A percentile compares a stretch with the other conserved stretches of the same genome.
phyloP scores from a whole-genome alignment of 2,329 filamentous ascomycete genomes.

The Calcarisporium arbuscula region DNA sequence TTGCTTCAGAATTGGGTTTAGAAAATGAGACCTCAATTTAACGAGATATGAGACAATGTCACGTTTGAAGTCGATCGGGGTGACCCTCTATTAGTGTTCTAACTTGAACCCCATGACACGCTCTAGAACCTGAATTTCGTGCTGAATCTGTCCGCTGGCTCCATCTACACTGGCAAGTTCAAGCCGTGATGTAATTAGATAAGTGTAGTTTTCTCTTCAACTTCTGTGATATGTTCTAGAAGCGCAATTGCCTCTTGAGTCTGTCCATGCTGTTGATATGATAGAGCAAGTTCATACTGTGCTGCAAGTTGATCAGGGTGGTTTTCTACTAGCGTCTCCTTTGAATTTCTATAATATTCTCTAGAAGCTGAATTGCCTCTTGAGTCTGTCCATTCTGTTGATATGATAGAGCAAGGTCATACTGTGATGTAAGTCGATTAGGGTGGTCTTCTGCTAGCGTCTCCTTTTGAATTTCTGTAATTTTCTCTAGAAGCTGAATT shows the following conservation, averaged over 20 bases:
- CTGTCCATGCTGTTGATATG: neutral
- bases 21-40: too few relatives aligned
- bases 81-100: neutral
- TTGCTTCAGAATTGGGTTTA: too few relatives aligned
- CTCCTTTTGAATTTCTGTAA: too few relatives aligned
- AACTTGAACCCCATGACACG: neutral
- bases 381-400: neutral
- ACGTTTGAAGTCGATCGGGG: neutral
- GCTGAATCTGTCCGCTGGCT: neutral
- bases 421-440: neutral
- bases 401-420: constrained; percentile 2
- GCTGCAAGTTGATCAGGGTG: neutral
- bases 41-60: too few relatives aligned
- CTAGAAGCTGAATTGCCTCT: neutral
- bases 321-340: neutral
- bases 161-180: neutral
- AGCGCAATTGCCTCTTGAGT: neutral
- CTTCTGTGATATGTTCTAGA: neutral
- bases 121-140: neutral
- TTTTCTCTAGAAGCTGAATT: constrained; percentile 5
- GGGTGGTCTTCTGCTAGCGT: too few relatives aligned
- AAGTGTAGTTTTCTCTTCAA: neutral
- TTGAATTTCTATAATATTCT: neutral
- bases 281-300: neutral
- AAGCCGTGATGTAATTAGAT: neutral